phyloP scores from a whole-genome alignment of 2,329 filamentous ascomycete genomes.

The Nothophoma quercina region DNA sequence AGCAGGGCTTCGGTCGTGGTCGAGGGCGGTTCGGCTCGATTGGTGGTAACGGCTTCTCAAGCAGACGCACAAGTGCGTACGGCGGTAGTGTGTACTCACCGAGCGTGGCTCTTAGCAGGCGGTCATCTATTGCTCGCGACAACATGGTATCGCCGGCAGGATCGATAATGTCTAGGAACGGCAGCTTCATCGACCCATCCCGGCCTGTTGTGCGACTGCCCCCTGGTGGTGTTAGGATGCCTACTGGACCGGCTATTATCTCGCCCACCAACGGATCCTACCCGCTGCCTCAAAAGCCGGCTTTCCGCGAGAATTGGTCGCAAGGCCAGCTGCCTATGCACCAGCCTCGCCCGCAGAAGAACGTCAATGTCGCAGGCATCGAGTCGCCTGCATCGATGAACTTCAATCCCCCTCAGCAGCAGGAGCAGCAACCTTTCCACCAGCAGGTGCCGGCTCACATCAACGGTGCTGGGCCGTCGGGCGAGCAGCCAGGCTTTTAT shows the following conservation, averaged over 20 bases:
- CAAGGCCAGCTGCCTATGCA: constrained; percentile 77
- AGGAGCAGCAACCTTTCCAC: constrained; percentile 87
- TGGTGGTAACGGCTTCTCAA: constrained; percentile 71
- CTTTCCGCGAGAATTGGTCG: constrained; percentile 65
- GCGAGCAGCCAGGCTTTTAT: constrained; percentile 56
- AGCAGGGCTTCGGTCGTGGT: constrained; percentile 74
- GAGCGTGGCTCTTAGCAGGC: constrained; percentile 85
- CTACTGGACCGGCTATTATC: constrained; percentile 38
- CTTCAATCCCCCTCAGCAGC: constrained; percentile 66
- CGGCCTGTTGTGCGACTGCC: constrained; percentile 86
- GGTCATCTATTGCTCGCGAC: constrained; percentile 78
- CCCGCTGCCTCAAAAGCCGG: constrained; percentile 62
- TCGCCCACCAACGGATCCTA: constrained; percentile 51
- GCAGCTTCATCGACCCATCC: constrained; percentile 62
- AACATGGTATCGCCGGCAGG: constrained; percentile 81
- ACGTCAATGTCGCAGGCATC: constrained; percentile 90
- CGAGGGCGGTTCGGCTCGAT: constrained; percentile 75
- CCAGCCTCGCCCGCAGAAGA: constrained; percentile 92
- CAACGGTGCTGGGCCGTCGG: constrained; percentile 62
- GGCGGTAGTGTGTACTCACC: constrained; percentile 83
- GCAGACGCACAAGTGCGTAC: constrained; percentile 82
- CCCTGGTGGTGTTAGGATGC: constrained; percentile 60
- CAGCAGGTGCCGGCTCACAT: constrained; percentile 88
- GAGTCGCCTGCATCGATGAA: constrained; percentile 77
- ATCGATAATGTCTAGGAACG: constrained; percentile 75